Evolutionary conservation across 2,329 filamentous ascomycete genomes (phyloP).

Genomic region (Colletotrichum plurivorum): DNA sequence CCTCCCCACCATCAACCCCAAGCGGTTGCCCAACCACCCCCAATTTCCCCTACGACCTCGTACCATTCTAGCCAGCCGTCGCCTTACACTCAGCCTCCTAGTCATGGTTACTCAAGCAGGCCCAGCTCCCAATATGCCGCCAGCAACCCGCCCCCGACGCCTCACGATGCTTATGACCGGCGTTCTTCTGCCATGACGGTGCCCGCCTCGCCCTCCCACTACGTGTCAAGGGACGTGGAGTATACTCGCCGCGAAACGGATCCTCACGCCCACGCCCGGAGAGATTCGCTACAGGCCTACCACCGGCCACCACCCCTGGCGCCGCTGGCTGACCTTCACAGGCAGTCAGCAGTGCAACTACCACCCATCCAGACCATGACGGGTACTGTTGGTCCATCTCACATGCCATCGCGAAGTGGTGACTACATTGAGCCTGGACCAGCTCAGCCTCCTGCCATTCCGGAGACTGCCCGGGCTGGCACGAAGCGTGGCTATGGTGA

Average conservation of each 20-base stretch:
- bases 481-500: constrained; percentile 39
- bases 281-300: constrained; percentile 47
- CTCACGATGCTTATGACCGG: constrained; percentile 55
- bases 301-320: constrained; percentile 49
- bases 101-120: constrained; percentile 48
- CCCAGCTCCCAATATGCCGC: constrained; percentile 50
- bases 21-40: constrained; percentile 48
- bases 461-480: constrained; percentile 31
- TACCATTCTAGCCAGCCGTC: constrained; percentile 55
- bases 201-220: constrained; percentile 55
- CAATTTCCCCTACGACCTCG: constrained; percentile 50
- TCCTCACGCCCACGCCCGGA: constrained; percentile 33
- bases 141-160: constrained; percentile 46
- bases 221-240: constrained; percentile 35
- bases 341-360: constrained; percentile 8
- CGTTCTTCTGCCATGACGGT: constrained; percentile 53
- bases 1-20: constrained; percentile 48
- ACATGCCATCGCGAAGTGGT: neutral
- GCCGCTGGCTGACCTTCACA: constrained; percentile 44
- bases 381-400: neutral
- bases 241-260: constrained; percentile 18
- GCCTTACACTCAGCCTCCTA: constrained; percentile 60
- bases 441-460: neutral
- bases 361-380: constrained; percentile 22
- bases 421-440: constrained; percentile 35